phyloP scores from a whole-genome alignment of 768 basidiomycete genomes.

The Leucocoprinus birnbaumii region DNA sequence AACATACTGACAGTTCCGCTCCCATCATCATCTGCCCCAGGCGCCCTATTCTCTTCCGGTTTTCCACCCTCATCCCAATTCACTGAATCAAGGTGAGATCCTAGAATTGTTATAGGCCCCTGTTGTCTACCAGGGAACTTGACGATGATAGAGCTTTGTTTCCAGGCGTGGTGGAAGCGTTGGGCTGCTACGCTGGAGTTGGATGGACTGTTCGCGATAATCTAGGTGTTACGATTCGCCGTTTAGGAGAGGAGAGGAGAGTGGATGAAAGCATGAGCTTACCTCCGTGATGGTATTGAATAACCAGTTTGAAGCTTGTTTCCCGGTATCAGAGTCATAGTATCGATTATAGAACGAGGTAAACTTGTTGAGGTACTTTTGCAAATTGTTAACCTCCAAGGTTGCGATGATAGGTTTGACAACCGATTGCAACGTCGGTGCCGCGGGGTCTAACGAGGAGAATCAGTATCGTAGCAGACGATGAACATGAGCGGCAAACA shows the following conservation, averaged over 20 bases:
- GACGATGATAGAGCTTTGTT: conserved; percentile 29
- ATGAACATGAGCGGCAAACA: no score
- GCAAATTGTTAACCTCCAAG: conserved; percentile 19
- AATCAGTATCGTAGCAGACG: no score
- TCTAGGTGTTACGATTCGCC: background rate
- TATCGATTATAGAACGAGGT: conserved; percentile 33
- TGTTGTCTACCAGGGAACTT: conserved; percentile 27
- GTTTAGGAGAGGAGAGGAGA: conserved; percentile 16
- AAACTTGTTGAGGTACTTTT: conserved; percentile 25
- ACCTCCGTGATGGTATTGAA: no score
- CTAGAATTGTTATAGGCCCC: conserved; percentile 31
- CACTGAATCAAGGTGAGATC: conserved; percentile 38
- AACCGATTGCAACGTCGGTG: no score
- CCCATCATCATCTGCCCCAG: conserved; percentile 48
- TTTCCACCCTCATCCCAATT: conserved; percentile 21
- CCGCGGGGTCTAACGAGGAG: no score
- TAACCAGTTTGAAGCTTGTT: conserved; percentile 17
- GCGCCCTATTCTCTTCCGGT: conserved; percentile 33
- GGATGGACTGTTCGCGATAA: no score
- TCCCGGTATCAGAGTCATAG: conserved; percentile 27
- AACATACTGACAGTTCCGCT: conserved; percentile 39
- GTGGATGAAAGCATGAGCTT: no score
- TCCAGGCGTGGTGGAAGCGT: conserved; percentile 29
- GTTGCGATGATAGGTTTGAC: no score
- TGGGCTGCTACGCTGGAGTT: conserved; percentile 14